Evolutionary conservation across 352 stramenopile species (phyloP).

Genomic region (Pythium phragmiticola): DNA sequence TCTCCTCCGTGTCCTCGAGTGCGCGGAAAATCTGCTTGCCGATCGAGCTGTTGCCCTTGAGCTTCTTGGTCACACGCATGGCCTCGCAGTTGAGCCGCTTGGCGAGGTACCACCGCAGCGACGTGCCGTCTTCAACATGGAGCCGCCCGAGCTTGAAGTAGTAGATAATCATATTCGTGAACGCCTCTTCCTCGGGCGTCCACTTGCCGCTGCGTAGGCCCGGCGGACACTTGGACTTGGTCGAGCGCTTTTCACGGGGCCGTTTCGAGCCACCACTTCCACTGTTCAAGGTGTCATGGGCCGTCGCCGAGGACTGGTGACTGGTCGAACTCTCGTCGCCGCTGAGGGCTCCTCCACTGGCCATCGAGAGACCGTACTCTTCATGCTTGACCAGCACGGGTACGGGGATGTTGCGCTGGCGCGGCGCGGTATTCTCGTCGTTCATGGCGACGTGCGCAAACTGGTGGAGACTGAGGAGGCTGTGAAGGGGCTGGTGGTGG

Average conservation of each 20-base stretch:
- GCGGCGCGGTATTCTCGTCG: slow-evolving; percentile 25
- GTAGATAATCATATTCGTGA: slow-evolving; percentile 84
- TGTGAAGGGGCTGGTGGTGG: slow-evolving; percentile 1
- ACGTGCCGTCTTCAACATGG: slow-evolving; percentile 80
- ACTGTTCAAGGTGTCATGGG: not conserved
- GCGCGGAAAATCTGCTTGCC: slow-evolving; percentile 87
- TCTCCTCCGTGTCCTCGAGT: slow-evolving; percentile 63
- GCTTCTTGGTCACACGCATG: slow-evolving; percentile 89
- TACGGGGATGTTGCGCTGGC: slow-evolving; percentile 28
- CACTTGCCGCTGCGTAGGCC: slow-evolving; percentile 84
- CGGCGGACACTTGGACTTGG: slow-evolving; percentile 83
- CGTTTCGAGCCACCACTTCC: slow-evolving; percentile 1
- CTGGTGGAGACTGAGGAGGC: not conserved
- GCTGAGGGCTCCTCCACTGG: slow-evolving; percentile 6
- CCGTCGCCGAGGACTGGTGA: not conserved
- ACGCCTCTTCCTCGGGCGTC: slow-evolving; percentile 80
- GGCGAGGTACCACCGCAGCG: slow-evolving; percentile 80
- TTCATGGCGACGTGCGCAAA: slow-evolving; percentile 6
- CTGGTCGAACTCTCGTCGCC: slow-evolving; percentile 29
- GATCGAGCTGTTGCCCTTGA: slow-evolving; percentile 88
- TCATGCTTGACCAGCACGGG: slow-evolving; percentile 29
- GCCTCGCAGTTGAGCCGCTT: slow-evolving; percentile 86
- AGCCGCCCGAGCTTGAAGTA: slow-evolving; percentile 82
- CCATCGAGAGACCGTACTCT: slow-evolving; percentile 13
- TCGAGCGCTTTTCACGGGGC: slow-evolving; percentile 68